Base-by-base conservation (phyloP, 2,329 filamentous ascomycete genomes). In the Onygenales sp. region DNA sequence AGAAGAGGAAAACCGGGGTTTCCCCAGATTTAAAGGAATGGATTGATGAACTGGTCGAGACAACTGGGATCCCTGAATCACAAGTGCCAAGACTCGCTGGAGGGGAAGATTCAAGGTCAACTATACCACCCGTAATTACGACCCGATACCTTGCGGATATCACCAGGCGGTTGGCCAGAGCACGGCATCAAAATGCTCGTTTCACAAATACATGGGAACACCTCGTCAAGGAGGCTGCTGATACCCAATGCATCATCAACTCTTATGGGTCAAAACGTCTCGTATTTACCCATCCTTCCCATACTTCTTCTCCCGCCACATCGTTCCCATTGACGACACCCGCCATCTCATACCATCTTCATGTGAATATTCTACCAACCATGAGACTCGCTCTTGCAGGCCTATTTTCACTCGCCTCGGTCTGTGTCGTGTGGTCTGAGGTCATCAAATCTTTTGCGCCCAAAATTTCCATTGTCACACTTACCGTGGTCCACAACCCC, bases 21-120 rank as follows among this genome's bases (percentile, higher is more conserved):
- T 84, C 88, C 4, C 74, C 76, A 52, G 80, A 86, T 42, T 93
- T 91, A 63, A 82, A 85, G 60, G 91, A 95, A 61, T 98, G 93
- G 93, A 95, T 98, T 59, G 92, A 97, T 60, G 93, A 98, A 65
- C 74, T 98, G 34, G 84, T 83, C 2, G 92, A 97, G 58, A 81
- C 85, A 58, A 83, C 84, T 44, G 84, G 81, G 61, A 69, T 88
- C 5, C 81, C 84, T 2, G 88, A 92, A 59, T 73, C 66, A 52
- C 74, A 78, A 45, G 64, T 70, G 4, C 60, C 67, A 4, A 65
- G 69, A 14, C 64, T 71, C 9, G 68, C 71, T 34, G 63, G 68
- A 17, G 58, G 61, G 32, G 57, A 58, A 9, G 65, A 74, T 56
- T 64, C 70, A 43, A 68, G 72, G 17, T 70, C 76, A 32, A 65